Evolutionary conservation across 2,329 filamentous ascomycete genomes (phyloP).

Genomic region (Atkinsonella hypoxylon): DNA sequence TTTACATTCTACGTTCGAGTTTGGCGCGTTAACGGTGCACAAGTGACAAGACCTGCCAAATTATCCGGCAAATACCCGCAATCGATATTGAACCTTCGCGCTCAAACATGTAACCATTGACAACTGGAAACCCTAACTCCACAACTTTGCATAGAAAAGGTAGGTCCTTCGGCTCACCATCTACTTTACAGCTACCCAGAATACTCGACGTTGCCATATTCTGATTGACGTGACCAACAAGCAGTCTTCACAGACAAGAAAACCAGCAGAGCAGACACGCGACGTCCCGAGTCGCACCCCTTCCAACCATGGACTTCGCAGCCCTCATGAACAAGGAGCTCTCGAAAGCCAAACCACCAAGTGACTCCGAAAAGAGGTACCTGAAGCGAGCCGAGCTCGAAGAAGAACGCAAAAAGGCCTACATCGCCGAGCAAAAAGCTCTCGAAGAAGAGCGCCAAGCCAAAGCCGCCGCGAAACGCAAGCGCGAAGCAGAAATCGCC

Average conservation of each 20-base stretch:
- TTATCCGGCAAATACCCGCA: constrained; percentile 17
- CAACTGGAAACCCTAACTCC: not conserved
- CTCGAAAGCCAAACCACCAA: constrained; percentile 56
- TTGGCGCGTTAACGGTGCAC: not conserved
- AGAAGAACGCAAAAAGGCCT: constrained; percentile 66
- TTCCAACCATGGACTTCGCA: constrained; percentile 76
- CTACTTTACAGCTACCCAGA: no score
- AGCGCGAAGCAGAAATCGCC: constrained; percentile 75
- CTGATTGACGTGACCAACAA: no score
- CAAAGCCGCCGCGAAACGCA: constrained; percentile 66
- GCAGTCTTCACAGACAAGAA: no score
- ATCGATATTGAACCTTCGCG: constrained; percentile 13
- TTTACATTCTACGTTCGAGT: not conserved
- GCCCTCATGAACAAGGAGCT: constrained; percentile 89
- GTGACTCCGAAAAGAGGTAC: constrained; percentile 55
- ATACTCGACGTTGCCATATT: no score
- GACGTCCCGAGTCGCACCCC: not conserved
- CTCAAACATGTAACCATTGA: not conserved
- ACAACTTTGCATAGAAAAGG: not conserved
- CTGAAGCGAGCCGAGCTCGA: constrained; percentile 77
- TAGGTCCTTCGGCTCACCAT: not conserved
- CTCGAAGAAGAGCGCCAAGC: constrained; percentile 60
- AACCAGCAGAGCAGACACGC: not conserved
- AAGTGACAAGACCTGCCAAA: not conserved
- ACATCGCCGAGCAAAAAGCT: constrained; percentile 68